Evolutionary conservation across 2,329 filamentous ascomycete species (phyloP).

Genomic region (Seiridium cupressi): DNA sequence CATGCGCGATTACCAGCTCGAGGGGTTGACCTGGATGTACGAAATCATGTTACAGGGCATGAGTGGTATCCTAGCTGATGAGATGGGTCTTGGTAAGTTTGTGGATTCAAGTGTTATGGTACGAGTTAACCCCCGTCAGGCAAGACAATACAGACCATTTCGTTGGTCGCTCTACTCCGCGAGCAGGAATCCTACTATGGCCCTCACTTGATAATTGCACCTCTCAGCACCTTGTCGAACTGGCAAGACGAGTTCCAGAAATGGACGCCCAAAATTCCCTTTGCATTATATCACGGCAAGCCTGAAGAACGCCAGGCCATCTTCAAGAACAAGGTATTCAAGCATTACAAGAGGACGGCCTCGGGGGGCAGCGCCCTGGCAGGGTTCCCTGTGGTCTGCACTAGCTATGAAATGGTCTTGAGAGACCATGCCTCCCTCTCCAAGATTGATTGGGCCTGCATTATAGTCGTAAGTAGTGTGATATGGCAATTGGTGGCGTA

Average conservation of each 20-base stretch:
- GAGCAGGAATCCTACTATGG: slow-evolving; percentile 82
- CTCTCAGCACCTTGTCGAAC: slow-evolving; percentile 87
- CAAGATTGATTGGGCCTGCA: slow-evolving; percentile 92
- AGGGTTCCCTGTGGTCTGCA: slow-evolving; percentile 88
- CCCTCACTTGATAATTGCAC: slow-evolving; percentile 87
- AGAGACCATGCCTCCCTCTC: slow-evolving; percentile 79
- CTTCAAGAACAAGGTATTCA: slow-evolving; percentile 69
- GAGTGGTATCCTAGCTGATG: slow-evolving; percentile 87
- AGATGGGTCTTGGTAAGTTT: slow-evolving; percentile 75
- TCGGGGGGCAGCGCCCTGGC: slow-evolving; percentile 48
- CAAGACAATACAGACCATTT: slow-evolving; percentile 90
- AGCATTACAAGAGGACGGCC: slow-evolving; percentile 55
- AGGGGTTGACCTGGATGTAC: slow-evolving; percentile 94
- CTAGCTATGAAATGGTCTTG: slow-evolving; percentile 94
- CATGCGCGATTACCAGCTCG: slow-evolving; percentile 92
- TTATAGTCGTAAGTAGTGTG: slow-evolving; percentile 71
- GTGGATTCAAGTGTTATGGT: background rate
- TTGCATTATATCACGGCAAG: slow-evolving; percentile 85
- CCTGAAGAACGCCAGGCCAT: slow-evolving; percentile 75
- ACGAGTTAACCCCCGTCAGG: slow-evolving; percentile 40
- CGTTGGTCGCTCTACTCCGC: slow-evolving; percentile 80
- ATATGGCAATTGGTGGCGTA: background rate
- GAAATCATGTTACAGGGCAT: slow-evolving; percentile 78
- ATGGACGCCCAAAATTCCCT: slow-evolving; percentile 87
- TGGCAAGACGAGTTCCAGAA: slow-evolving; percentile 93